phyloP scores from a whole-genome alignment of 106 monocot genomes.

The Apostasia shenzhenica region DNA sequence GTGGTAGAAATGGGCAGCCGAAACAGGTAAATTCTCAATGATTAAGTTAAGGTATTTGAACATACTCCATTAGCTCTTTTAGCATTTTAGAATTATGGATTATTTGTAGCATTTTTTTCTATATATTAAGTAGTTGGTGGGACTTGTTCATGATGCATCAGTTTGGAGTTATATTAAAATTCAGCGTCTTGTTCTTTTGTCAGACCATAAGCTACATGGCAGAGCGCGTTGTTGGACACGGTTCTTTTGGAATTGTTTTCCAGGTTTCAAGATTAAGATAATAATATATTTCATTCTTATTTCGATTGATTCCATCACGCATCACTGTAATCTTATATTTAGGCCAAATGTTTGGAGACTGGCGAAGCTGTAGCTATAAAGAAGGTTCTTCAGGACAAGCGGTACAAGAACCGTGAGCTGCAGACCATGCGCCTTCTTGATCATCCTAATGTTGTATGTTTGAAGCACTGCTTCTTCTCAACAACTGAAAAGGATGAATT shows the following conservation, averaged over 20 bases:
- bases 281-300: not conserved
- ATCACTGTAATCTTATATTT: not conserved
- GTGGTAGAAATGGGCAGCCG: conserved; percentile 74
- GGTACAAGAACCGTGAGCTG: conserved; percentile 83
- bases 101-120: not conserved
- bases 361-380: conserved; percentile 84
- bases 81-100: not conserved
- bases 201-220: conserved; percentile 98
- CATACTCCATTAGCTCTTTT: not conserved
- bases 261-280: conserved; percentile 37
- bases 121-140: no score
- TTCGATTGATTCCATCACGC: conserved; percentile 1
- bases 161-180: not conserved
- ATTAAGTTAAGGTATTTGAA: not conserved
- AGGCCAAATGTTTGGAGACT: conserved; percentile 94
- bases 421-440: conserved; percentile 81
- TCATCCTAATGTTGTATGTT: conserved; percentile 63
- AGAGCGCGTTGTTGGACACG: conserved; percentile 88
- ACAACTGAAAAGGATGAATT: conserved; percentile 76
- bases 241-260: conserved; percentile 92
- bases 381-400: conserved; percentile 68
- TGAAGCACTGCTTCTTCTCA: conserved; percentile 90
- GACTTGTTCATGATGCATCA: no score
- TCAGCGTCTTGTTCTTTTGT: not conserved
- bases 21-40: conserved; percentile 35